phyloP scores from a whole-genome alignment of 2,329 filamentous ascomycete genomes.

The Diaporthe amygdali region DNA sequence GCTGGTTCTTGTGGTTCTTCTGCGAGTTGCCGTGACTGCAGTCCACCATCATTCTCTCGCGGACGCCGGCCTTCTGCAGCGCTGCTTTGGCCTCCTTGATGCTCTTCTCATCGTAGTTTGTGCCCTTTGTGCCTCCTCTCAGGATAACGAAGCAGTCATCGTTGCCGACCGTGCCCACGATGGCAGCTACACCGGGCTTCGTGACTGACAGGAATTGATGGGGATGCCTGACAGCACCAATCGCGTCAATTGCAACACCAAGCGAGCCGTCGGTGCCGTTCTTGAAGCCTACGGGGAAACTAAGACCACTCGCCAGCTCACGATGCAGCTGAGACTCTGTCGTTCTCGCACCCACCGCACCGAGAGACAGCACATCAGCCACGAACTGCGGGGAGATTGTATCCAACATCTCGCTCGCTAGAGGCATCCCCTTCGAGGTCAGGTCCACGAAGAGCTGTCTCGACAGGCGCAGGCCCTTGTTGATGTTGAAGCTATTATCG shows the following conservation, averaged over 20 bases:
- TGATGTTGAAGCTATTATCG: constrained; percentile 98
- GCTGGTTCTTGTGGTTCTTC: constrained; percentile 98
- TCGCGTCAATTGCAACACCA: constrained; percentile 91
- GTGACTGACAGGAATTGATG: constrained; percentile 98
- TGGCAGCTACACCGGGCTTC: constrained; percentile 93
- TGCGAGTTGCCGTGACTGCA: constrained; percentile 96
- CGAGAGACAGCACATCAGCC: constrained; percentile 88
- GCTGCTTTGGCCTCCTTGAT: constrained; percentile 84
- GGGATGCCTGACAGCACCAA: constrained; percentile 87
- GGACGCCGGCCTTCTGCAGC: constrained; percentile 74
- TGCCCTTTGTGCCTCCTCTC: constrained; percentile 88
- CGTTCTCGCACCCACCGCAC: constrained; percentile 93
- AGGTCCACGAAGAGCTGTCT: constrained; percentile 93
- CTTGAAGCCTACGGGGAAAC: constrained; percentile 99
- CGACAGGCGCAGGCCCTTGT: constrained; percentile 89
- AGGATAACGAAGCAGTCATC: constrained; percentile 97
- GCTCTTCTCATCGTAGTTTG: constrained; percentile 89
- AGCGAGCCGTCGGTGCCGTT: constrained; percentile 95
- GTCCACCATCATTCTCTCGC: constrained; percentile 90
- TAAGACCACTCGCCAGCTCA: constrained; percentile 90
- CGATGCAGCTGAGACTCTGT: constrained; percentile 96
- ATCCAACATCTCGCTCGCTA: constrained; percentile 97
- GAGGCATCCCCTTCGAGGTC: constrained; percentile 90
- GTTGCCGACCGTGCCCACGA: constrained; percentile 93
- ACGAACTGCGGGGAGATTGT: constrained; percentile 98